Conservation (phyloP, 2,329 filamentous ascomycete species). For the Berkeleyomyces basicola region DNA sequence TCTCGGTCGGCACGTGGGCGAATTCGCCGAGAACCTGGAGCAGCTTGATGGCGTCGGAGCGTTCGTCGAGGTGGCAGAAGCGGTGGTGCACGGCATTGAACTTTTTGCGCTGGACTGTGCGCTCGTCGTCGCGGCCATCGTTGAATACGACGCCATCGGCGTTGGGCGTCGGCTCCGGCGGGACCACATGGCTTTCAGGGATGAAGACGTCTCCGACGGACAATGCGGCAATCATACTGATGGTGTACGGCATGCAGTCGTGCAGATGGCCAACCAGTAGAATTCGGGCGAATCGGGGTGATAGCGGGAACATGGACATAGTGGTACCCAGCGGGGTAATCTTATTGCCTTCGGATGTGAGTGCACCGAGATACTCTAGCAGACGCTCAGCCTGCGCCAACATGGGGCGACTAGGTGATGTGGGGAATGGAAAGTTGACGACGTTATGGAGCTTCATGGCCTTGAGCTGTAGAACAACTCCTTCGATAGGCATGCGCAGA, state of each 20-base stretch:
- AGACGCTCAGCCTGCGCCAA: slow-evolving; percentile 74
- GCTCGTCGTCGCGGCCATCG: slow-evolving; percentile 52
- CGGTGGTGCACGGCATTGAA: slow-evolving; percentile 59
- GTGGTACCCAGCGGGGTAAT: slow-evolving; percentile 67
- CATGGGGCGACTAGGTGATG: slow-evolving; percentile 60
- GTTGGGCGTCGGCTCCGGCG: slow-evolving; percentile 28
- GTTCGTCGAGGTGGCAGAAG: slow-evolving; percentile 66
- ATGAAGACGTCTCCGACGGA: slow-evolving; percentile 82
- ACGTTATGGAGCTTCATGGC: slow-evolving; percentile 84
- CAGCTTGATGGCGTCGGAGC: slow-evolving; percentile 76
- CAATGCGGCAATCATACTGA: slow-evolving; percentile 74
- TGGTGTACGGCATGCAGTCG: slow-evolving; percentile 66
- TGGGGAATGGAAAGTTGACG: slow-evolving; percentile 90
- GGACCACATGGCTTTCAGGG: slow-evolving; percentile 60
- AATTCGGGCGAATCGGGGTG: slow-evolving; percentile 81
- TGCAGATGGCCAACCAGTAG: slow-evolving; percentile 74
- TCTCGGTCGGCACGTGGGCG: slow-evolving; percentile 52
- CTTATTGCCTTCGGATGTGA: slow-evolving; percentile 47
- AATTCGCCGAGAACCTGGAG: slow-evolving; percentile 81
- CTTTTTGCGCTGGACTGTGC: slow-evolving; percentile 42
- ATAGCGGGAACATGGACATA: slow-evolving; percentile 77
- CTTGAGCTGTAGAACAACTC: slow-evolving; percentile 84
- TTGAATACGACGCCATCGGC: slow-evolving; percentile 42
- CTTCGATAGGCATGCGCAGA: slow-evolving; percentile 78
- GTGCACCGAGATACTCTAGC: slow-evolving; percentile 68